These are phyloP conservation scores for Parmelia sp. DNA, from an alignment of 495 filamentous ascomycete species.

Conservation along the genomic window DNA sequence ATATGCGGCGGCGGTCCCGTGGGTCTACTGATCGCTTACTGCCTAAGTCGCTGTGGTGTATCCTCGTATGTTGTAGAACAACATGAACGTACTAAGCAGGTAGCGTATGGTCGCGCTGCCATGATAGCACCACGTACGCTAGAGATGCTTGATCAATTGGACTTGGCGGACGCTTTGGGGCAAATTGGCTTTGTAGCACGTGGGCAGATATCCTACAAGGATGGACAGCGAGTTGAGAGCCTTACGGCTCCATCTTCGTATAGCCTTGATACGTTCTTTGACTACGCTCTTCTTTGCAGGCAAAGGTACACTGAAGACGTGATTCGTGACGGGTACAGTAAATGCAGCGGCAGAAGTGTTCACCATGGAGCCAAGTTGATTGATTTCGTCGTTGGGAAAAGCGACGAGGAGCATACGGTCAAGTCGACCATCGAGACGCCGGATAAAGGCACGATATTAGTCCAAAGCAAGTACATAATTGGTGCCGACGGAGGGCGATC, in stretches of 20 bases:
- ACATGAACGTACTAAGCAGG: constrained; percentile 13
- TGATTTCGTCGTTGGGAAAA: constrained; percentile 4
- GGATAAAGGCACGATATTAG: background rate
- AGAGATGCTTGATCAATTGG: constrained; percentile 46
- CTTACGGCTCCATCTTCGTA: constrained; percentile 32
- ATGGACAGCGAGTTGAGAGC: constrained; percentile 35
- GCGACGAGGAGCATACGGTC: background rate
- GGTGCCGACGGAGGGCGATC: constrained; percentile 45
- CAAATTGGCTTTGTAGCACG: constrained; percentile 49
- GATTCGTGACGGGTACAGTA: constrained; percentile 30
- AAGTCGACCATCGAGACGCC: background rate
- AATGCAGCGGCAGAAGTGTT: constrained; percentile 21
- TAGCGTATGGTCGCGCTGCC: constrained; percentile 21
- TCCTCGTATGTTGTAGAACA: constrained; percentile 18
- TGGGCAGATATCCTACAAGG: constrained; percentile 41
- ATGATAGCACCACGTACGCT: constrained; percentile 34
- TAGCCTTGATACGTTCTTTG: constrained; percentile 39
- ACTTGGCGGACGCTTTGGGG: constrained; percentile 38
- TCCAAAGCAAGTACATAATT: constrained; percentile 39
- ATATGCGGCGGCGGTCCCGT: constrained; percentile 85
- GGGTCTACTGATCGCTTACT: constrained; percentile 74
- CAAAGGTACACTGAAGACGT: constrained; percentile 42
- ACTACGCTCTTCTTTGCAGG: constrained; percentile 37
- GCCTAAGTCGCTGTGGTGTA: constrained; percentile 56
- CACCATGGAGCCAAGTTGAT: constrained; percentile 10